Evolutionary conservation across 768 basidiomycete species (phyloP), one percentile per base, ranked within the genome.

Genomic region (Brasilioporus rufonigricans): DNA sequence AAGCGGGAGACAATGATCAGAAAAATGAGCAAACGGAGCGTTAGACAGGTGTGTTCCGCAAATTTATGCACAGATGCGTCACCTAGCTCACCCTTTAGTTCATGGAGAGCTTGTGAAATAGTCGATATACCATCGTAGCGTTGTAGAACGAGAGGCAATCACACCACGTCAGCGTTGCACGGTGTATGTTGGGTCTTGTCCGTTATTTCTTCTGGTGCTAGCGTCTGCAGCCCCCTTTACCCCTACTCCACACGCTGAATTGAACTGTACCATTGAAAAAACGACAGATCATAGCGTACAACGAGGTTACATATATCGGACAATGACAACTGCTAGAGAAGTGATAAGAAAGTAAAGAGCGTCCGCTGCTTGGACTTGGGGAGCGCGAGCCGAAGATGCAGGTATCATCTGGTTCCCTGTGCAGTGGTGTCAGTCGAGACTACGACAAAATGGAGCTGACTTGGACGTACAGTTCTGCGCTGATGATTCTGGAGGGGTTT

Each of bases 21-120:
- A 56, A 61, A 71, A 66, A 74, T 38, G 63, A 72, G 49, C 76
- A 72, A 74, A 72, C 76, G 29, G 65, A 56, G 76, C 74, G 56
- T 53, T 75, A 73, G 48, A 70, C 68, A 51, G 55, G 80, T 81
- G 53, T 35, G 74, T 70, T 6, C 27, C 44, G 26, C 24, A 35
- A 14, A 8, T 44, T 4, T 45, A 11, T 5, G 4, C 19, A 29
- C 5, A 14, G 21, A 33, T 9, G 19, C 18, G 9, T 33, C 39
- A 19, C 24, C 35, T 18, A 14, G 14, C 44, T 65, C 44, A 46
- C 21, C 26, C 11, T 14, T 38, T 44, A 9, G 10, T 32, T 39
- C 36, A 24, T 18, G n/a, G 40, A 31, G 32, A 5, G 5, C 16
- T 43, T 10, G 40, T n/a, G 13, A 52, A 13, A 35, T 8, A 35